phyloP scores from a whole-genome alignment of 768 basidiomycete genomes.

The Pleurotus tuoliensis region DNA sequence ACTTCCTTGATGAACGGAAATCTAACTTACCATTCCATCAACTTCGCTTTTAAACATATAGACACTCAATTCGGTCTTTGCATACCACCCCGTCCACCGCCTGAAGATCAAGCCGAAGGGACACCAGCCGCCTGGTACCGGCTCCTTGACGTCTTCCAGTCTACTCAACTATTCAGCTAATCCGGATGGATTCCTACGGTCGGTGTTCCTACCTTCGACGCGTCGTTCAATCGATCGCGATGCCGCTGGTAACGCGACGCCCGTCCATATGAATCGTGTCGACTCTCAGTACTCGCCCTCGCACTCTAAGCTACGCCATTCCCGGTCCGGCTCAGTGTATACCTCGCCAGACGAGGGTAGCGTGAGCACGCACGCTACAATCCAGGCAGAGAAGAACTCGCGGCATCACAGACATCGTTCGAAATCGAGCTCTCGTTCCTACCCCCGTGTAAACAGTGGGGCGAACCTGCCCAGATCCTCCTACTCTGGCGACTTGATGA shows the following conservation, averaged over 20 bases:
- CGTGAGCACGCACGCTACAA: background rate
- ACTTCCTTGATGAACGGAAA: background rate
- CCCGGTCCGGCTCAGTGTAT: slow-evolving; percentile 3
- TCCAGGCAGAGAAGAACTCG: slow-evolving; percentile 3
- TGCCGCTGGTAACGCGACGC: background rate
- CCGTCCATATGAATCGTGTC: background rate
- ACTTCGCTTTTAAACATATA: slow-evolving; percentile 17
- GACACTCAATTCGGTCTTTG: slow-evolving; percentile 60
- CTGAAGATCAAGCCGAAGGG: slow-evolving; percentile 38
- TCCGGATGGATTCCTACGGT: slow-evolving; percentile 28
- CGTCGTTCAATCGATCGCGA: slow-evolving; percentile 5
- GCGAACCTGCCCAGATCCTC: background rate
- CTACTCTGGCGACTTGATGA: background rate
- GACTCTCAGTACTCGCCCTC: background rate
- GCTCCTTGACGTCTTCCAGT: background rate
- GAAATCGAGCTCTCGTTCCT: background rate
- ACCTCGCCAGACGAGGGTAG: slow-evolving; percentile 2
- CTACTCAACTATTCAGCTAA: slow-evolving; percentile 1
- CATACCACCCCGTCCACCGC: slow-evolving; percentile 48
- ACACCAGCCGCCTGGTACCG: background rate
- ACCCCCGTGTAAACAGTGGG: background rate
- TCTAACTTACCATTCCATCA: background rate
- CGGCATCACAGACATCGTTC: background rate
- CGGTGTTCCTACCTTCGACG: slow-evolving; percentile 31
- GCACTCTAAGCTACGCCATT: slow-evolving; percentile 1